Evolutionary conservation across 306 rosid genomes (phyloP).

Genomic region (Spatholobus suberectus): DNA sequence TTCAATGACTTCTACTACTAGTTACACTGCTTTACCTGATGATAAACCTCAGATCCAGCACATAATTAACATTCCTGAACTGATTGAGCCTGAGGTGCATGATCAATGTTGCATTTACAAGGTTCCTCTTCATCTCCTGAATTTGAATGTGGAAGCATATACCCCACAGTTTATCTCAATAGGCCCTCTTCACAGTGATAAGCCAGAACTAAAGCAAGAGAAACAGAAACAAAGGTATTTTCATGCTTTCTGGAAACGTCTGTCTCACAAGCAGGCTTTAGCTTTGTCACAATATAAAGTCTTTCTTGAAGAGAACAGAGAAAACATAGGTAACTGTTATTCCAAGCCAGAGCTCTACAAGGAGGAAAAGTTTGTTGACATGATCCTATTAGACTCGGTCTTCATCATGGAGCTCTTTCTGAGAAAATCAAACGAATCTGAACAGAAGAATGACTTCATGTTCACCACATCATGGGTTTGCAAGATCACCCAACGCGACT

Average conservation of each 20-base stretch:
- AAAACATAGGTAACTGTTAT: slow-evolving; percentile 25
- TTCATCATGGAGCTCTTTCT: slow-evolving; percentile 44
- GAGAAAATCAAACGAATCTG: slow-evolving; percentile 4
- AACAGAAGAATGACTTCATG: slow-evolving; percentile 30
- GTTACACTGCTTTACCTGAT: neutral
- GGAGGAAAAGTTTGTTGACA: slow-evolving; percentile 8
- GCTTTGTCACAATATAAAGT: slow-evolving; percentile 16
- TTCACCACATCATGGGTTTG: slow-evolving; percentile 41
- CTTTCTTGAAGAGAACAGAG: slow-evolving; percentile 21
- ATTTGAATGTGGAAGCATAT: slow-evolving; percentile 33
- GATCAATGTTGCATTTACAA: slow-evolving; percentile 45
- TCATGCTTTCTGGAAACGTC: slow-evolving; percentile 35
- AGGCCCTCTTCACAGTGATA: slow-evolving; percentile 40
- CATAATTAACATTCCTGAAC: slow-evolving; percentile 37
- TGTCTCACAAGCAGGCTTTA: slow-evolving; percentile 13
- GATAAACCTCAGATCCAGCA: slow-evolving; percentile 15
- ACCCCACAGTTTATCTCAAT: slow-evolving; percentile 43
- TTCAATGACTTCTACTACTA: slow-evolving; percentile 32
- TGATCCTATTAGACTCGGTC: slow-evolving; percentile 37
- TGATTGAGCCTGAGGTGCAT: neutral
- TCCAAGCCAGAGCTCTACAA: slow-evolving; percentile 6
- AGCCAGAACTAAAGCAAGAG: slow-evolving; percentile 25
- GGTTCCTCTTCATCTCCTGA: slow-evolving; percentile 33
- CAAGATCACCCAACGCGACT: slow-evolving; percentile 35
- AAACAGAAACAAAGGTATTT: slow-evolving; percentile 41